phyloP scores from a whole-genome alignment of 2,329 filamentous ascomycete species.

The Cercospora janseana region DNA sequence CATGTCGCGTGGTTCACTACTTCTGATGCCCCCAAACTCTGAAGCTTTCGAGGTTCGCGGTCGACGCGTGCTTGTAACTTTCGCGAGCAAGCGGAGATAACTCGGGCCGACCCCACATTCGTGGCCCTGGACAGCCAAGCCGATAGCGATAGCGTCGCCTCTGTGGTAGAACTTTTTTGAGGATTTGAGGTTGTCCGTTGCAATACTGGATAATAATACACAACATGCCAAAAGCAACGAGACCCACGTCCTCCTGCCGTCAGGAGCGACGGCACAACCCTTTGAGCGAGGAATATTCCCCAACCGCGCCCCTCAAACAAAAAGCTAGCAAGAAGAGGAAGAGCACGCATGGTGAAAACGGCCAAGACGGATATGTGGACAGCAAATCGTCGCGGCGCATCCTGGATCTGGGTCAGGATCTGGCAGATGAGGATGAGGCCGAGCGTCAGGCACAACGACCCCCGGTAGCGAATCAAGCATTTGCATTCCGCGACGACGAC shows the following conservation, averaged over 20 bases:
- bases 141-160: constrained; percentile 1
- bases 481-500: constrained; percentile 71
- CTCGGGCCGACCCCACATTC: constrained; percentile 11
- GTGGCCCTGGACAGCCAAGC: constrained; percentile 6
- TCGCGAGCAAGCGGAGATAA: constrained; percentile 1
- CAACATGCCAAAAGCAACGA: constrained; percentile 71
- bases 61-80: constrained; percentile 7
- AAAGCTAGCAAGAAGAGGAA: constrained; percentile 64
- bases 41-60: constrained; percentile 11
- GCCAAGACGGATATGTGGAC: constrained; percentile 70
- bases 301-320: constrained; percentile 67
- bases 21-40: not conserved
- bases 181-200: not conserved
- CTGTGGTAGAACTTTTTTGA: constrained; percentile 10
- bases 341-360: constrained; percentile 56
- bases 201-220: not conserved
- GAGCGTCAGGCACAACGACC: constrained; percentile 47
- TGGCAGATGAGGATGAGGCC: constrained; percentile 75
- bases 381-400: constrained; percentile 86
- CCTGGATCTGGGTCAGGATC: constrained; percentile 80
- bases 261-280: constrained; percentile 77
- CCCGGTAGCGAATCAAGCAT: constrained; percentile 59
- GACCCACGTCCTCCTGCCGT: constrained; percentile 51
- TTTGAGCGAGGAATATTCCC: constrained; percentile 83
- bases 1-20: constrained; percentile 7